These are phyloP conservation scores for Lasiodiplodia sp. DNA, from an alignment of 2,329 filamentous ascomycete genomes.

Conservation along the genomic window DNA sequence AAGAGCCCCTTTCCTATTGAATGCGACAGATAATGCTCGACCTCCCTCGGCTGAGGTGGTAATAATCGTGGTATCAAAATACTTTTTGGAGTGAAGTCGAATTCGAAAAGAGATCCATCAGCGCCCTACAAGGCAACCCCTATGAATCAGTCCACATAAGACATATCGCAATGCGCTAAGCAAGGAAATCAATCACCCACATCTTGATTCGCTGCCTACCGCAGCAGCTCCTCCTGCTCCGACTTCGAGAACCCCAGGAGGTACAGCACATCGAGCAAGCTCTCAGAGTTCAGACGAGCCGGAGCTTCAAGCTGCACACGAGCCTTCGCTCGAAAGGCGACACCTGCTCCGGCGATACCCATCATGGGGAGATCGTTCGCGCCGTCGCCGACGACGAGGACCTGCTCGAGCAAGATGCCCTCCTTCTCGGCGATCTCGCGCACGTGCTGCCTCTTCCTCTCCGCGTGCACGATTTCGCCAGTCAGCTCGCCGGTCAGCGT, in stretches of 20 bases:
- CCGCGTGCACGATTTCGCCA: slow-evolving; percentile 76
- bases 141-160: slow-evolving; percentile 13
- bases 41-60: neutral
- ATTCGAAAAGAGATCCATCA: neutral
- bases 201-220: neutral
- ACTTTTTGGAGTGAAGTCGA: neutral
- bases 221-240: slow-evolving; percentile 62
- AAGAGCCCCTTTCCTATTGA: neutral
- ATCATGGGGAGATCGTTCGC: slow-evolving; percentile 87
- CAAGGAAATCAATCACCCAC: neutral
- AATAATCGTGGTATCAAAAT: slow-evolving; percentile 16
- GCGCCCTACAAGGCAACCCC: neutral
- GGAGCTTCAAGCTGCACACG: slow-evolving; percentile 80
- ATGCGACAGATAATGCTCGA: neutral
- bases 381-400: slow-evolving; percentile 79
- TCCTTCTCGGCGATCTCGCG: slow-evolving; percentile 74
- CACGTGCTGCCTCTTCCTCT: slow-evolving; percentile 76
- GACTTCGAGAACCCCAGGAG: slow-evolving; percentile 75
- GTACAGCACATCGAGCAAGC: slow-evolving; percentile 74
- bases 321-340: slow-evolving; percentile 86
- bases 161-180: neutral
- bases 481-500: slow-evolving; percentile 75
- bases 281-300: slow-evolving; percentile 70
- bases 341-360: slow-evolving; percentile 74
- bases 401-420: slow-evolving; percentile 69